Conservation (phyloP, 495 filamentous ascomycete genomes). For the Platismatia glauca region DNA sequence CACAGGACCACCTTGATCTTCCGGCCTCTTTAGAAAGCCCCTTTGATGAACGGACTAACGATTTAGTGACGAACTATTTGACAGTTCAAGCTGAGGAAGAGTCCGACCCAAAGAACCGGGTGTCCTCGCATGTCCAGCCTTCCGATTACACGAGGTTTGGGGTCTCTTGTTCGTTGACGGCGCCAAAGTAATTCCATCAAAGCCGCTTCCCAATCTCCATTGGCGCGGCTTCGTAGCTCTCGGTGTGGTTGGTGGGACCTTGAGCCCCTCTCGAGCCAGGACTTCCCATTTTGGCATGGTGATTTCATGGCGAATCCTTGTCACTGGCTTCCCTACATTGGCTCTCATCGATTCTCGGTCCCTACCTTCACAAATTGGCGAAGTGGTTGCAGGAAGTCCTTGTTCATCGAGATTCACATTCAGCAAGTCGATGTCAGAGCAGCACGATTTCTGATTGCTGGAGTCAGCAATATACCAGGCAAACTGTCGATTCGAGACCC, state of each 20-base stretch:
- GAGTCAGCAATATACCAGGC: neutral
- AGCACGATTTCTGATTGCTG: neutral
- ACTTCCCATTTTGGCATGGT: neutral
- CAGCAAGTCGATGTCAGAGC: neutral
- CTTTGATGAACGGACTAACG: neutral
- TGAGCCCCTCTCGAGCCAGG: slow-evolving; percentile 7
- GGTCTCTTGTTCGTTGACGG: neutral
- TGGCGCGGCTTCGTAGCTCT: neutral
- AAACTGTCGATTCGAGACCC: neutral
- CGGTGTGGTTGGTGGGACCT: slow-evolving; percentile 15
- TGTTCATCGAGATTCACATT: neutral
- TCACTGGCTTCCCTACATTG: slow-evolving; percentile 8
- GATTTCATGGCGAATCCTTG: neutral
- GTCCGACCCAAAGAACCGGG: neutral
- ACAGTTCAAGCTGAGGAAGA: slow-evolving; percentile 5
- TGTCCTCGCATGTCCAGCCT: neutral
- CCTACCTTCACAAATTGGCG: neutral
- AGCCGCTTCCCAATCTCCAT: slow-evolving; percentile 18
- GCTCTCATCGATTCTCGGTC: neutral
- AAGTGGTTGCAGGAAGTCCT: neutral
- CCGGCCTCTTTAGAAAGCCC: neutral
- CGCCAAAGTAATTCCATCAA: slow-evolving; percentile 4
- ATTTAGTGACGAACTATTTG: neutral
- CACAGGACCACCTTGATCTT: neutral
- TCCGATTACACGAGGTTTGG: neutral